Evolutionary conservation across 805 yeast genomes (phyloP).

Genomic region (Starmera quercuum): DNA sequence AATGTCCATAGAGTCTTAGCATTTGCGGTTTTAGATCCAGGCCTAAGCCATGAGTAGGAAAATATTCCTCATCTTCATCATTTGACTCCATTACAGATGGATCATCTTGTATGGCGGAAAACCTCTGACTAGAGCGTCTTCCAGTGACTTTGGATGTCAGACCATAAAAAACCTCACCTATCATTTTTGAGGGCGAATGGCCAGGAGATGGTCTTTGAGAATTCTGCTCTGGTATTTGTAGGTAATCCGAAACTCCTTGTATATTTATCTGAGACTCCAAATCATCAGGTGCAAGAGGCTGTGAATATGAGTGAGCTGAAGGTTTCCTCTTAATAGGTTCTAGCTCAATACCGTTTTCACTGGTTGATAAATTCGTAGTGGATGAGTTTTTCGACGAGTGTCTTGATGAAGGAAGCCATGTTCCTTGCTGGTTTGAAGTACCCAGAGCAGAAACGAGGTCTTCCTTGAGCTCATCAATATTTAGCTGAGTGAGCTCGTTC

Average conservation of each 20-base stretch:
- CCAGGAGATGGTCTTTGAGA: neutral
- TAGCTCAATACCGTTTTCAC: neutral
- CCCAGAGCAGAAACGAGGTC: slow-evolving; percentile 4
- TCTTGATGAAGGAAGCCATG: slow-evolving; percentile 1
- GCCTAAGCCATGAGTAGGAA: slow-evolving; percentile 2
- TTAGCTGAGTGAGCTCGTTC: slow-evolving; percentile 1
- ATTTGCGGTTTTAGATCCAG: slow-evolving; percentile 1
- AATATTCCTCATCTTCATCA: slow-evolving; percentile 1
- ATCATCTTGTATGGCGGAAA: too few relatives aligned
- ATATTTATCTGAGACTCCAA: too few relatives aligned
- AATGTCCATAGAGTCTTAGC: slow-evolving; percentile 32
- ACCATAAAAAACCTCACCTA: slow-evolving; percentile 6
- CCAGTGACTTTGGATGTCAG: slow-evolving; percentile 7
- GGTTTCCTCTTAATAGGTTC: neutral
- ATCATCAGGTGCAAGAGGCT: too few relatives aligned
- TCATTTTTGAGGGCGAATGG: neutral
- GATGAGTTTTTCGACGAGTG: slow-evolving; percentile 1
- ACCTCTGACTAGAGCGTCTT: neutral
- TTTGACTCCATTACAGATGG: slow-evolving; percentile 7
- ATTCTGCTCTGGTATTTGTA: neutral
- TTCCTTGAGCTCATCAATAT: neutral
- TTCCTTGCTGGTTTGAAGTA: slow-evolving; percentile 1
- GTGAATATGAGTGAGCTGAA: too few relatives aligned
- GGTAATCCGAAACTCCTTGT: too few relatives aligned
- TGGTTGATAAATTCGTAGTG: neutral